A percentile compares a stretch with the other conserved stretches of the same genome.
phyloP scores from a whole-genome alignment of 1,284 basidiomycete species.

The Schizophyllum amplum region DNA sequence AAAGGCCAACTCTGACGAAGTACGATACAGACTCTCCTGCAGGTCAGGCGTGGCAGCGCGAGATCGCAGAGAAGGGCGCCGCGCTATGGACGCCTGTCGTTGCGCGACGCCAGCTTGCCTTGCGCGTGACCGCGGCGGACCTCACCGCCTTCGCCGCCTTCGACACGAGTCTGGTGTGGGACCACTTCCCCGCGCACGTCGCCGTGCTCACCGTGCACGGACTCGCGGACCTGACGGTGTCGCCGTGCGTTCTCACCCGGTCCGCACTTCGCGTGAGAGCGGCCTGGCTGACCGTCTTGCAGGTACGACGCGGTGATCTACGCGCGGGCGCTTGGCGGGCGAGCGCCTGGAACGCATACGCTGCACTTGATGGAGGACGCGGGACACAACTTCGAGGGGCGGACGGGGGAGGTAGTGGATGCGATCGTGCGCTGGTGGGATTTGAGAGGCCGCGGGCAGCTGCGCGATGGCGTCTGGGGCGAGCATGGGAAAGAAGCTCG shows the following conservation, averaged over 20 bases:
- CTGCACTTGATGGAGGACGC: conserved; percentile 59
- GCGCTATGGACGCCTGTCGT: conserved; percentile 52
- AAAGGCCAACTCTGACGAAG: conserved; percentile 3
- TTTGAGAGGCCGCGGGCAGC: conserved; percentile 28
- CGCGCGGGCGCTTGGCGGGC: conserved; percentile 45
- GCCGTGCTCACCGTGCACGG: conserved; percentile 69
- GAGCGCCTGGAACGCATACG: conserved; percentile 57
- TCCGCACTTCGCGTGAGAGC: conserved; percentile 5
- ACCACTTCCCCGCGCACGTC: conserved; percentile 46
- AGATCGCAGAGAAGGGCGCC: conserved; percentile 46
- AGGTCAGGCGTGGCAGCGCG: conserved; percentile 33
- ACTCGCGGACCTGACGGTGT: conserved; percentile 52
- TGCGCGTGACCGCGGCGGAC: conserved; percentile 47
- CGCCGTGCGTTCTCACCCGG: conserved; percentile 41
- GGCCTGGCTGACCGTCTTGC: conserved; percentile 3
- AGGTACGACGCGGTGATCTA: conserved; percentile 70
- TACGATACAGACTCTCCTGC: conserved; percentile 26
- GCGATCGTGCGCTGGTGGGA: conserved; percentile 58
- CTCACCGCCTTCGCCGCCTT: conserved; percentile 50
- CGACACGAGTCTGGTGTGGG: conserved; percentile 58
- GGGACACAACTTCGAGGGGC: conserved; percentile 67
- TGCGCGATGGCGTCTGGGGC: conserved; percentile 54
- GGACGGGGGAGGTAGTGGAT: conserved; percentile 53
- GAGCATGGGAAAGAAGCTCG: conserved; percentile 31
- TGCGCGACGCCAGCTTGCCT: conserved; percentile 46